Conservation (phyloP, 1,284 basidiomycete species). For the Coniferiporia sulphurascens region DNA sequence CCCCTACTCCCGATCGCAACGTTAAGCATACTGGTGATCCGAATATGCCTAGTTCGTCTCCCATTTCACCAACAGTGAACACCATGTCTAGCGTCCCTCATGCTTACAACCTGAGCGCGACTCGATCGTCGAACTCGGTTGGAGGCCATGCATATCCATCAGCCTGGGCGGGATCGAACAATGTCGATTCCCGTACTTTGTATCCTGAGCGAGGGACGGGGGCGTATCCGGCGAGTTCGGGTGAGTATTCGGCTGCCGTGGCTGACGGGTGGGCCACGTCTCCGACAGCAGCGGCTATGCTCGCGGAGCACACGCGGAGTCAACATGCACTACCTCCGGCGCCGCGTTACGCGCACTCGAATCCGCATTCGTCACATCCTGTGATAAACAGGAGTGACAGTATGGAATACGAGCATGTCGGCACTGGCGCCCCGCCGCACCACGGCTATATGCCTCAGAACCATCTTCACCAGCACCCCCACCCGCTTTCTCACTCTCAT, state of each 20-base stretch:
- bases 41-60: background rate
- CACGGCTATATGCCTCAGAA: conserved; percentile 8
- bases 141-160: background rate
- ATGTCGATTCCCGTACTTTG: background rate
- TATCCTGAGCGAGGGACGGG: conserved; percentile 2
- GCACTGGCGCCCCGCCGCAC: conserved; percentile 5
- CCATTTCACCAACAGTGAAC: background rate
- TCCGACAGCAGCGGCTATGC: background rate
- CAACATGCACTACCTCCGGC: background rate
- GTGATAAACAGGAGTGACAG: conserved; percentile 13
- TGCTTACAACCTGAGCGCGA: conserved; percentile 1
- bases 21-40: background rate
- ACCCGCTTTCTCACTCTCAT: background rate
- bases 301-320: background rate
- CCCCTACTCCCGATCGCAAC: background rate
- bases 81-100: background rate
- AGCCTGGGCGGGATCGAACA: background rate
- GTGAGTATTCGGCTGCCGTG: conserved; percentile 7
- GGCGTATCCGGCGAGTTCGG: background rate
- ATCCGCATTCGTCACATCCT: conserved; percentile 17
- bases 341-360: conserved; percentile 10
- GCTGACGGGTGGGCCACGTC: conserved; percentile 12
- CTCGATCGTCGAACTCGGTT: background rate
- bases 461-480: background rate
- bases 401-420: conserved; percentile 17